Conservation (phyloP, 2,329 filamentous ascomycete genomes). For the Hawksworthiomyces lignivorus region DNA sequence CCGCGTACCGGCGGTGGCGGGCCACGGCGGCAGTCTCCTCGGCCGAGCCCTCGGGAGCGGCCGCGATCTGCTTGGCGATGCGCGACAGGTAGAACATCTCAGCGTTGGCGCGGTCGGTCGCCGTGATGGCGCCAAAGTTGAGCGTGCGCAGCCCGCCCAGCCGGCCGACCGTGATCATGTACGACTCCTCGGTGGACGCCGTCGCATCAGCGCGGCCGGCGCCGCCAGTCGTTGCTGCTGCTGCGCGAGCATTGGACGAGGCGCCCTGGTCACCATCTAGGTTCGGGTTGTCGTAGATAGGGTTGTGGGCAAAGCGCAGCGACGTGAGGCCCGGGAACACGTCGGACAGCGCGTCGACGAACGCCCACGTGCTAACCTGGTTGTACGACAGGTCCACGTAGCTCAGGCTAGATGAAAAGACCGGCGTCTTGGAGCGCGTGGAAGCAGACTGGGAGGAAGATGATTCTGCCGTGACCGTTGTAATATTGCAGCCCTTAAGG, state of each 20-base stretch:
- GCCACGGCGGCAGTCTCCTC: conserved; percentile 48
- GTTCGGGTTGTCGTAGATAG: conserved; percentile 57
- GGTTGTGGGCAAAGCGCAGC: conserved; percentile 79
- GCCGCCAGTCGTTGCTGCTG: background rate
- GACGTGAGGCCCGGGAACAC: conserved; percentile 66
- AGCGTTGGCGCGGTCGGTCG: conserved; percentile 72
- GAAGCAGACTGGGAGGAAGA: conserved; percentile 9
- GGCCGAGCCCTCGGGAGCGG: conserved; percentile 40
- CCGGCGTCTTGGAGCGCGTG: conserved; percentile 26
- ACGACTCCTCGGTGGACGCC: conserved; percentile 62
- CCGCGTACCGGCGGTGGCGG: conserved; percentile 63
- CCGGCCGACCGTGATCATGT: conserved; percentile 80
- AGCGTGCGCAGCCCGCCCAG: conserved; percentile 59
- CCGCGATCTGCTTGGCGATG: conserved; percentile 67
- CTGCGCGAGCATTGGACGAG: background rate
- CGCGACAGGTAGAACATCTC: conserved; percentile 89
- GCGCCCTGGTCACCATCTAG: conserved; percentile 23
- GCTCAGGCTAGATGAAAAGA: conserved; percentile 47
- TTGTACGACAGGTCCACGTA: conserved; percentile 73
- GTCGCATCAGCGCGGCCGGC: conserved; percentile 17
- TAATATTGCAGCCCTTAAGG: conserved; percentile 71
- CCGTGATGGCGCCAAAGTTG: conserved; percentile 65
- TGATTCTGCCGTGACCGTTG: conserved; percentile 24
- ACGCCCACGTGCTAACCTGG: conserved; percentile 58
- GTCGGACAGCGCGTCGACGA: conserved; percentile 60